Conservation (phyloP, 2,329 filamentous ascomycete species). For the Metarhizium robertsii region DNA sequence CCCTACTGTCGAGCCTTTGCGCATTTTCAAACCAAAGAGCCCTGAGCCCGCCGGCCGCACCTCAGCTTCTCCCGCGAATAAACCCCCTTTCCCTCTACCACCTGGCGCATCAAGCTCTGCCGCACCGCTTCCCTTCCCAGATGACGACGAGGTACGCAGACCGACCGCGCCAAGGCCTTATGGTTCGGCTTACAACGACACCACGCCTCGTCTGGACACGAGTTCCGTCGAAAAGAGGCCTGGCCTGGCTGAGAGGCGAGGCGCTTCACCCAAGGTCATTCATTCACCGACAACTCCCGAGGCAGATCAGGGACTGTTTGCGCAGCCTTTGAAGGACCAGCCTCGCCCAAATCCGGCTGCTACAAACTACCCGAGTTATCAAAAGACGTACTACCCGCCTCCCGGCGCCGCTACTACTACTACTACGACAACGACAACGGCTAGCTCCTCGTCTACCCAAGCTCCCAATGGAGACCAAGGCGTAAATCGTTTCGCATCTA, state of each 20-base stretch:
- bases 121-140: conserved; percentile 60
- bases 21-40: conserved; percentile 73
- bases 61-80: conserved; percentile 30
- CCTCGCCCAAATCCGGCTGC: conserved; percentile 30
- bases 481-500: conserved; percentile 62
- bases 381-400: conserved; percentile 52
- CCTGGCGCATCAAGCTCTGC: conserved; percentile 64
- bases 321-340: conserved; percentile 46
- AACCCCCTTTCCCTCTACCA: conserved; percentile 54
- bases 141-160: conserved; percentile 51
- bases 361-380: conserved; percentile 38
- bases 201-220: conserved; percentile 44
- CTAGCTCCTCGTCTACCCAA: conserved; percentile 20
- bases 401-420: conserved; percentile 27
- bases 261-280: conserved; percentile 71
- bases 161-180: conserved; percentile 34
- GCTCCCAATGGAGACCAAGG: conserved; percentile 19
- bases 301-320: conserved; percentile 70
- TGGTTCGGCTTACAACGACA: conserved; percentile 39
- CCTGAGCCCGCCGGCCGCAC: conserved; percentile 42
- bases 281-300: conserved; percentile 75
- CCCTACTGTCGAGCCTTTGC: conserved; percentile 72
- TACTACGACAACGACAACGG: conserved; percentile 9
- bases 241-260: conserved; percentile 70
- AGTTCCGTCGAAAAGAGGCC: conserved; percentile 49